phyloP scores from a whole-genome alignment of 768 basidiomycete genomes.

The Trametes cubensis region DNA sequence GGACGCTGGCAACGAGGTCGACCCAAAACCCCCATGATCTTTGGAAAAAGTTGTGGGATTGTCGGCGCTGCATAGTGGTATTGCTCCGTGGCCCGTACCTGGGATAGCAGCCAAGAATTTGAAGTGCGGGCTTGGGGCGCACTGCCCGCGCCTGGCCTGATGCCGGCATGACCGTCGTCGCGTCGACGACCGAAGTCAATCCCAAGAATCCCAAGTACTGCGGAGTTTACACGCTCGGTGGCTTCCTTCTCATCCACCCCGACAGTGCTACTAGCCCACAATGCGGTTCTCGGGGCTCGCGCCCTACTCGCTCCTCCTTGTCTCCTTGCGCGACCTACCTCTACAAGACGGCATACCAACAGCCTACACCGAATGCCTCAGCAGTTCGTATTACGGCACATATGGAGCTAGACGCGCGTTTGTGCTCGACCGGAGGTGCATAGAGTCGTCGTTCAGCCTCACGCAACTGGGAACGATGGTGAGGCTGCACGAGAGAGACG shows the following conservation, averaged over 20 bases:
- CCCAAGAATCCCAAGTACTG: neutral
- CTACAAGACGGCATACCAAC: constrained; percentile 24
- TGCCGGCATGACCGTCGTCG: neutral
- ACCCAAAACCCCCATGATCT: no score
- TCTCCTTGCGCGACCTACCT: constrained; percentile 47
- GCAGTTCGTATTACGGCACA: constrained; percentile 55
- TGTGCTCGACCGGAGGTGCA: constrained; percentile 43
- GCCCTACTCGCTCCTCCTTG: constrained; percentile 35
- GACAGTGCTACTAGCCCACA: neutral
- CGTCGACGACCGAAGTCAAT: neutral
- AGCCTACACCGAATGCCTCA: constrained; percentile 45
- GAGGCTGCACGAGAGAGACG: constrained; percentile 20
- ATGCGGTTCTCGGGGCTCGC: constrained; percentile 14
- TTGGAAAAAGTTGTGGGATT: no score
- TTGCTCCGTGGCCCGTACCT: neutral
- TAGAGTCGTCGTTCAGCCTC: constrained; percentile 30
- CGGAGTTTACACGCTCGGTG: neutral
- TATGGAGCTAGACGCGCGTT: constrained; percentile 57
- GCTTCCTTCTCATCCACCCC: neutral
- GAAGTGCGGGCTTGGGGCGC: neutral
- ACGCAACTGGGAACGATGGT: constrained; percentile 34
- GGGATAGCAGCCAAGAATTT: neutral
- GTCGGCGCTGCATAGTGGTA: neutral
- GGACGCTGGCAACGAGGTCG: neutral
- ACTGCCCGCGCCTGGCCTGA: neutral